These are phyloP conservation scores for Laburnicola sp. DNA, from an alignment of 2,329 filamentous ascomycete genomes.

Conservation along the genomic window DNA sequence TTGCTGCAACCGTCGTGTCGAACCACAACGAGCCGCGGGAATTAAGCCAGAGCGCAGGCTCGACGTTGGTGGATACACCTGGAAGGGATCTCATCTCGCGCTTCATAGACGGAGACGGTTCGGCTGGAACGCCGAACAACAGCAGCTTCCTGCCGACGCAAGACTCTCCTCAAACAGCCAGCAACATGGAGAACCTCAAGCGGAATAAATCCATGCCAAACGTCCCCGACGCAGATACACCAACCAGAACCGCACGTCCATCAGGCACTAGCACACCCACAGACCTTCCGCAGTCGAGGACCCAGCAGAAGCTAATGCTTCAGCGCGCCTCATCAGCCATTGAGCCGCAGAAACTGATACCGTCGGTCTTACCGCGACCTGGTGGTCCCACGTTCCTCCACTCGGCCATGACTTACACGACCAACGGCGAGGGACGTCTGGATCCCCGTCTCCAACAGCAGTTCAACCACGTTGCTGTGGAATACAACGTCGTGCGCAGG, in stretches of 20 bases:
- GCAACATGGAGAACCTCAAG: slow-evolving; percentile 36
- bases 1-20: slow-evolving; percentile 57
- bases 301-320: slow-evolving; percentile 75
- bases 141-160: slow-evolving; percentile 43
- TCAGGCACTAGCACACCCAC: slow-evolving; percentile 47
- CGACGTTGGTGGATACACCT: slow-evolving; percentile 46
- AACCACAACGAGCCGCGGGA: slow-evolving; percentile 39
- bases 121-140: slow-evolving; percentile 47
- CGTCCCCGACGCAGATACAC: slow-evolving; percentile 35
- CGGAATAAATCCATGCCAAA: slow-evolving; percentile 47
- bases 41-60: slow-evolving; percentile 43
- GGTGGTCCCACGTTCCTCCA: slow-evolving; percentile 40
- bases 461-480: slow-evolving; percentile 70
- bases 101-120: slow-evolving; percentile 49
- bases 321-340: slow-evolving; percentile 73
- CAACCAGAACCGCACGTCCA: slow-evolving; percentile 31
- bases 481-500: slow-evolving; percentile 73
- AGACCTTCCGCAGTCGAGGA: slow-evolving; percentile 59
- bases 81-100: slow-evolving; percentile 50
- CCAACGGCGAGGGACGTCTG: slow-evolving; percentile 45
- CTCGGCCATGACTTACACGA: slow-evolving; percentile 42
- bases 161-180: slow-evolving; percentile 22
- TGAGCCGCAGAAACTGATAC: slow-evolving; percentile 60
- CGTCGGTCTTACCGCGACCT: slow-evolving; percentile 43
- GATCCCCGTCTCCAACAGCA: slow-evolving; percentile 67